Percentiles rank a stretch among this genome's conserved stretches.
Conservation (phyloP, 176 grass and related monocot genomes). For the Musa itinerans region DNA sequence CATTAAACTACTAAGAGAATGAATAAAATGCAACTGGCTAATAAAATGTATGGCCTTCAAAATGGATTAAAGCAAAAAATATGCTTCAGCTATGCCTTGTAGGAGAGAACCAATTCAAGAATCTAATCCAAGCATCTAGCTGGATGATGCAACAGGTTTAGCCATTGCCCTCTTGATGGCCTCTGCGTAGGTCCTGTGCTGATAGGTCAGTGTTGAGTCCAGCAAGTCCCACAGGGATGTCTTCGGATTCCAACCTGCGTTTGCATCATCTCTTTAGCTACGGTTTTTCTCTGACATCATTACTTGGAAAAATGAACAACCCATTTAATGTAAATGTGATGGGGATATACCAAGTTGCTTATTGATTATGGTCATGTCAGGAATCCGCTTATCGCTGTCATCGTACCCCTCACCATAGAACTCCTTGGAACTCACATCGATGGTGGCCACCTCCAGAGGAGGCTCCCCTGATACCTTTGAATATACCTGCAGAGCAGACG, state of each 20-base stretch:
- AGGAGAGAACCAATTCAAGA: neutral
- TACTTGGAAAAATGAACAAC: neutral
- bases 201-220: slow-evolving; percentile 90
- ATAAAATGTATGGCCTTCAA: slow-evolving; percentile 3
- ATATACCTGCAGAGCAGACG: slow-evolving; percentile 44
- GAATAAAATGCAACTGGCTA: neutral
- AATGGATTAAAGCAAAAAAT: neutral
- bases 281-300: neutral
- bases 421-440: slow-evolving; percentile 74
- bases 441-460: slow-evolving; percentile 49
- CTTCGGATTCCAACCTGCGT: slow-evolving; percentile 80
- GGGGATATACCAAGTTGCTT: slow-evolving; percentile 67
- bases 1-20: too few relatives aligned
- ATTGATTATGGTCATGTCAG: slow-evolving; percentile 91
- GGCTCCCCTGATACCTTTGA: slow-evolving; percentile 72
- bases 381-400: slow-evolving; percentile 89
- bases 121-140: slow-evolving; percentile 29
- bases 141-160: slow-evolving; percentile 36
- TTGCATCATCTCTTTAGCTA: slow-evolving; percentile 6
- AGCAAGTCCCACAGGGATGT: slow-evolving; percentile 81
- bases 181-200: slow-evolving; percentile 92
- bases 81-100: neutral
- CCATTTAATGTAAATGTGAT: neutral
- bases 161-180: slow-evolving; percentile 67
- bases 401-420: slow-evolving; percentile 97